Percentiles rank a stretch among this genome's conserved stretches.
phyloP scores from a whole-genome alignment of 495 filamentous ascomycete genomes.

The Glutinoglossum americanum region DNA sequence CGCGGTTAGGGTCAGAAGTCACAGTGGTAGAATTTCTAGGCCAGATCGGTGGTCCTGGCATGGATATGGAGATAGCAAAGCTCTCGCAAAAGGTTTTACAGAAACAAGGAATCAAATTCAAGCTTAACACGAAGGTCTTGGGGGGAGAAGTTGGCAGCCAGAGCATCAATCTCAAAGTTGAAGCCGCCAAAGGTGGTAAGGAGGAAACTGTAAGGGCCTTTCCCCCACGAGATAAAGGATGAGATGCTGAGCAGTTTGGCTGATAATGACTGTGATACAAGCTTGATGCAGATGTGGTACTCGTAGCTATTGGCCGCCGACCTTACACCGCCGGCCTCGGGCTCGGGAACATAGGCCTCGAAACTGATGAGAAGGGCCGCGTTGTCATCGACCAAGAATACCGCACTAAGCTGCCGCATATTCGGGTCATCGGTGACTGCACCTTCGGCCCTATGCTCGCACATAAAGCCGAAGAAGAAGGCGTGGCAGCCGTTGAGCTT shows the following conservation, averaged over 20 bases:
- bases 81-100: constrained; percentile 73
- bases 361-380: constrained; percentile 82
- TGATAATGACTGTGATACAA: constrained; percentile 14
- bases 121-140: constrained; percentile 84
- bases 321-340: constrained; percentile 84
- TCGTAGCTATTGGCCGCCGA: constrained; percentile 88
- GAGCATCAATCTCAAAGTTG: constrained; percentile 55
- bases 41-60: constrained; percentile 93
- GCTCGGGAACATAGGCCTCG: constrained; percentile 83
- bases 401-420: constrained; percentile 90
- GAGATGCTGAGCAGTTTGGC: neutral
- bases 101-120: constrained; percentile 98
- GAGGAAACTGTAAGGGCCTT: constrained; percentile 45
- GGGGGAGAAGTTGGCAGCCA: constrained; percentile 63
- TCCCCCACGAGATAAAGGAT: neutral
- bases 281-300: constrained; percentile 89
- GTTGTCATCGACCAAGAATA: constrained; percentile 96
- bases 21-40: constrained; percentile 92
- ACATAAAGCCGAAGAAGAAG: constrained; percentile 98
- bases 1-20: constrained; percentile 74
- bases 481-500: constrained; percentile 81
- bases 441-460: constrained; percentile 99
- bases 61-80: constrained; percentile 91
- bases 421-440: constrained; percentile 87
- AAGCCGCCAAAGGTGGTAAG: constrained; percentile 93